These are phyloP conservation scores for Malassezia pachydermatis DNA, from an alignment of 1,284 basidiomycete species.

Conservation along the genomic window DNA sequence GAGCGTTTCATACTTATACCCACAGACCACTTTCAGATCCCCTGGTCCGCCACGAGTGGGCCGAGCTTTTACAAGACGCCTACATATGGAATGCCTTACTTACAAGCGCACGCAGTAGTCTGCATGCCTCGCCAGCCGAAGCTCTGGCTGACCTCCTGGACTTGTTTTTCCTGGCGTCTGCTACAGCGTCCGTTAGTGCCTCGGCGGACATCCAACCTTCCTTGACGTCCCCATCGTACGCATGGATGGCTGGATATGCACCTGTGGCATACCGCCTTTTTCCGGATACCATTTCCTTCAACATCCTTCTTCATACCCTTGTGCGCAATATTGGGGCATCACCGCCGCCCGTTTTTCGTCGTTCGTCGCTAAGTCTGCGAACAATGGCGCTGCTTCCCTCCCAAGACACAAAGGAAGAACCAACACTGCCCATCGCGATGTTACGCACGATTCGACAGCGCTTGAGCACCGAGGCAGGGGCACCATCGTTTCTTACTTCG, in stretches of 20 bases:
- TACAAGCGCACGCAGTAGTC: background rate
- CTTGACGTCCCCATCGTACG: background rate
- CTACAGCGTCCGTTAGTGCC: background rate
- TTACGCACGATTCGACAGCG: too few relatives aligned
- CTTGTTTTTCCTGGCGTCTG: conserved; percentile 8
- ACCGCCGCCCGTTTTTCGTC: too few relatives aligned
- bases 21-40: conserved; percentile 1
- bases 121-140: background rate
- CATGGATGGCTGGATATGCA: background rate
- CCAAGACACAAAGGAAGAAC: too few relatives aligned
- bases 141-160: conserved; percentile 6
- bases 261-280: background rate
- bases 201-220: background rate
- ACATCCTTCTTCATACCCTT: conserved; percentile 13
- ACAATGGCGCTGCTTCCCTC: too few relatives aligned
- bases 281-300: conserved; percentile 14
- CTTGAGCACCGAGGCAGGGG: too few relatives aligned
- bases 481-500: too few relatives aligned
- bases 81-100: conserved; percentile 15
- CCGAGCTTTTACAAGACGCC: conserved; percentile 6
- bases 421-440: background rate
- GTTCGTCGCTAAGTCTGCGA: too few relatives aligned
- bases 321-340: too few relatives aligned
- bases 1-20: conserved; percentile 1
- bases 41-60: conserved; percentile 9